Base-by-base conservation (phyloP, 768 basidiomycete species). In the Holtermannia corniformis region DNA sequence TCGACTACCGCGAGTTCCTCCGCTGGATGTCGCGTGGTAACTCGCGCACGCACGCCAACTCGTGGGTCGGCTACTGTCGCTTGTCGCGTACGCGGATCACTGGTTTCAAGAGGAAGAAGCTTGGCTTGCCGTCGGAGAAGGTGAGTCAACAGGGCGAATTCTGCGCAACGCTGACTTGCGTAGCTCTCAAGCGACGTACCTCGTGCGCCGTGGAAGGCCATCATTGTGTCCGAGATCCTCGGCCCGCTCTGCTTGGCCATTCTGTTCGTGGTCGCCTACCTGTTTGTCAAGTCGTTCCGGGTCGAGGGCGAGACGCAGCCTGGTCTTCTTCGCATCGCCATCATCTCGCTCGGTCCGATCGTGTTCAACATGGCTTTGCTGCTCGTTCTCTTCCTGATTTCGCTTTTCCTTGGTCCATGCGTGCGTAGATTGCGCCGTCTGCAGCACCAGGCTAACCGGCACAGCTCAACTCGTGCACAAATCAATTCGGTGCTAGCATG, bases 1-100 rank as follows among this genome's bases (percentile, higher is more conserved):
- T 97, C 68, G 95, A 99, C 74, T 74, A 97, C 68, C 88, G 93
- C 62, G 93, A 97, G 76, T 97, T 91, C 76, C 76, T 99, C 59
- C 81, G 95, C 58, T 99, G 95, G 95, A 97, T 99, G 92, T 92
- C 84, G 27, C 82, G 95, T 48, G 95, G 95, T 50, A 99, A 99
- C 76, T 96, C 95, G 37, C 80, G 91, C 26, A 89, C 90, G 20
- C 95, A 99, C 73, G 86, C 81, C 64, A 99, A 96, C 72, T 95
- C 93, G 3, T 99, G 95, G 95, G 93, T 97, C 60, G 93, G 95
- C 0, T 99, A 97, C 73, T 99, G 95, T 72, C 87, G 95, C 49
- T 77, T 99, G 44, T 90, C 90, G n/a, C 79, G 95, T 48, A 99
- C 95, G 16, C 86, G 89, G 81, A 93, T 99, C 68, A 99, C 95